Percentiles rank a stretch among this genome's conserved stretches.
phyloP scores from a whole-genome alignment of 2,329 filamentous ascomycete species.

The Aspergillus cejpii region DNA sequence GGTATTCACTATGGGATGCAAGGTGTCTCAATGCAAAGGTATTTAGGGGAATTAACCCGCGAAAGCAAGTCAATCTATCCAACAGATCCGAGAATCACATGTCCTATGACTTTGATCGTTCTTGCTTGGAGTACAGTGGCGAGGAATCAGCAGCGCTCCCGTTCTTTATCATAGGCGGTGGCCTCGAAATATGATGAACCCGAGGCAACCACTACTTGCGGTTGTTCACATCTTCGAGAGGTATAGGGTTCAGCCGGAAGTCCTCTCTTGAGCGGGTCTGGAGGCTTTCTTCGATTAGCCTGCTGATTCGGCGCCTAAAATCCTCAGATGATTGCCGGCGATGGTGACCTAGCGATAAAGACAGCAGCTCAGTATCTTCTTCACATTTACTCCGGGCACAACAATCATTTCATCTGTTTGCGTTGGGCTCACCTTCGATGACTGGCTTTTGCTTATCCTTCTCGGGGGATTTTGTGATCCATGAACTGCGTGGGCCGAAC shows the following conservation, averaged over 20 bases:
- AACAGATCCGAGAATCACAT: neutral
- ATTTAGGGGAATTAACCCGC: no score
- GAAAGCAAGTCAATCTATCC: neutral
- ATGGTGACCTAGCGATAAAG: conserved; percentile 13
- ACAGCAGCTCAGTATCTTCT: neutral
- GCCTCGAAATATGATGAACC: neutral
- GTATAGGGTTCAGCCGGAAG: conserved; percentile 19
- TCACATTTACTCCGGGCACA: neutral
- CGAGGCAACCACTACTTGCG: neutral
- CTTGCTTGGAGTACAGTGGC: neutral
- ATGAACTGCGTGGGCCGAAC: conserved; percentile 17
- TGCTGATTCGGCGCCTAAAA: conserved; percentile 29
- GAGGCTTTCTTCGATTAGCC: conserved; percentile 29
- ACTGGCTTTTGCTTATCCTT: conserved; percentile 8
- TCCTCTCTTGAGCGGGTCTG: conserved; percentile 19
- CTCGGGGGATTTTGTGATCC: conserved; percentile 16
- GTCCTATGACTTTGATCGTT: neutral
- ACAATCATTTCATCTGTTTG: neutral
- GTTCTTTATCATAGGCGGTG: neutral
- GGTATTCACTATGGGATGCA: no score
- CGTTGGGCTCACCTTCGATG: conserved; percentile 9
- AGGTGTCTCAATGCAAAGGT: no score
- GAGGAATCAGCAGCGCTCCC: neutral
- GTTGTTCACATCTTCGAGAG: conserved; percentile 9
- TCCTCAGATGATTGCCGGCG: conserved; percentile 29